A percentile compares a stretch with the other conserved stretches of the same genome.
Evolutionary conservation across 208 protist species (phyloP).

Genomic region (Chromosphaera perkinsii): DNA sequence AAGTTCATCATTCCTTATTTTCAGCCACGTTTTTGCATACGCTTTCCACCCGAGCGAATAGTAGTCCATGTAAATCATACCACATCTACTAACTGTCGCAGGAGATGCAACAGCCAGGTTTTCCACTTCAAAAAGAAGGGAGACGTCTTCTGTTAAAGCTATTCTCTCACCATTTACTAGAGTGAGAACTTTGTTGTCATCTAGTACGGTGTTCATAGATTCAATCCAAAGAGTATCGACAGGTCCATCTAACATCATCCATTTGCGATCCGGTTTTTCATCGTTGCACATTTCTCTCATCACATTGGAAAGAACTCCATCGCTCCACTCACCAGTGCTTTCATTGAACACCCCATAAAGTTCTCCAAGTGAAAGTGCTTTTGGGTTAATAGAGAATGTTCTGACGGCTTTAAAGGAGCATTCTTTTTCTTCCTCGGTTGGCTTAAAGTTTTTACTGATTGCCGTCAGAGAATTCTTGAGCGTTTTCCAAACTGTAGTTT

Average conservation of each 20-base stretch:
- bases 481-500: no score
- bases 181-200: constrained; percentile 98
- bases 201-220: constrained; percentile 97
- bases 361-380: constrained; percentile 58
- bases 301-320: constrained; percentile 65
- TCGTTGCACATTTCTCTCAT: constrained; percentile 73
- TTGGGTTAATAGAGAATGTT: no score
- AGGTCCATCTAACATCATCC: constrained; percentile 95
- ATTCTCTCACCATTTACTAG: constrained; percentile 96
- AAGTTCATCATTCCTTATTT: no score
- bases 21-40: constrained; percentile 86
- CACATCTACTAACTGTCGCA: constrained; percentile 94
- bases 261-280: constrained; percentile 71
- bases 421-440: no score
- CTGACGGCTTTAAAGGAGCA: no score
- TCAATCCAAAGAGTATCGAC: constrained; percentile 98
- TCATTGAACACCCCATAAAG: constrained; percentile 63
- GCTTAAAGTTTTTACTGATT: no score
- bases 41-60: constrained; percentile 86
- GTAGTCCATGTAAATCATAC: constrained; percentile 93
- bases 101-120: constrained; percentile 93
- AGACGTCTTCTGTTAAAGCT: constrained; percentile 85
- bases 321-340: constrained; percentile 70
- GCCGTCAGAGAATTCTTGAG: no score
- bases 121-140: constrained; percentile 96